These are phyloP conservation scores for Globisporangium mamillatum DNA, from an alignment of 352 stramenopile genomes.

Conservation along the genomic window DNA sequence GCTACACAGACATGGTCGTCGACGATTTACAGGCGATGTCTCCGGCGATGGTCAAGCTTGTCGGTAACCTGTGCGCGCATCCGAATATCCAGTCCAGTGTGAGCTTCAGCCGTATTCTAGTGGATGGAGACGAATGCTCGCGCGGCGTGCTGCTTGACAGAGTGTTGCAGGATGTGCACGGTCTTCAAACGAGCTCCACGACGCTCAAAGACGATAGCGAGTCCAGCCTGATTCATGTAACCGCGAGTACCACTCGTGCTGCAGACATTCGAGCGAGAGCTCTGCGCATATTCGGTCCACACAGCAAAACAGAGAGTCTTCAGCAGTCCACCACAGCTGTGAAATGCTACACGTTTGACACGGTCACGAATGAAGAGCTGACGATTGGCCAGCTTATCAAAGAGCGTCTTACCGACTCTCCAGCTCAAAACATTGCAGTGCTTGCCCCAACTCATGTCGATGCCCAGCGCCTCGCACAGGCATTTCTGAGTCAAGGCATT, in stretches of 20 bases:
- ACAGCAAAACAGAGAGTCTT: neutral
- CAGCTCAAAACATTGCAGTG: slow-evolving; percentile 24
- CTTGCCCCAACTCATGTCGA: slow-evolving; percentile 39
- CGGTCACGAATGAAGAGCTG: slow-evolving; percentile 21
- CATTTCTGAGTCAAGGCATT: slow-evolving; percentile 34
- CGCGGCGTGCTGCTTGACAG: slow-evolving; percentile 35
- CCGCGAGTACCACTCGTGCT: neutral
- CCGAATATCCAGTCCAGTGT: slow-evolving; percentile 44
- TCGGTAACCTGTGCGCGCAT: slow-evolving; percentile 38
- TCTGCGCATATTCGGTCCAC: slow-evolving; percentile 2
- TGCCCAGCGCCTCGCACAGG: slow-evolving; percentile 30
- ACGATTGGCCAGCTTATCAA: slow-evolving; percentile 15
- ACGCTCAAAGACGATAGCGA: neutral
- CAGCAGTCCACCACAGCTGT: neutral
- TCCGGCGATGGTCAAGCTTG: slow-evolving; percentile 55
- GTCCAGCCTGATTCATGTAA: neutral
- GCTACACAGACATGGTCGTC: slow-evolving; percentile 65
- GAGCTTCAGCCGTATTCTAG: slow-evolving; percentile 51
- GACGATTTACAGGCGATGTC: slow-evolving; percentile 71
- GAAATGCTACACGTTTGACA: slow-evolving; percentile 21
- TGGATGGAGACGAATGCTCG: slow-evolving; percentile 28
- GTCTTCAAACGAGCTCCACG: neutral
- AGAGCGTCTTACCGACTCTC: slow-evolving; percentile 5
- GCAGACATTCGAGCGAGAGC: slow-evolving; percentile 12
- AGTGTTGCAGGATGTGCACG: slow-evolving; percentile 18